Base-by-base conservation (phyloP, 441 rosid species). In the Erysimum cheiri region DNA sequence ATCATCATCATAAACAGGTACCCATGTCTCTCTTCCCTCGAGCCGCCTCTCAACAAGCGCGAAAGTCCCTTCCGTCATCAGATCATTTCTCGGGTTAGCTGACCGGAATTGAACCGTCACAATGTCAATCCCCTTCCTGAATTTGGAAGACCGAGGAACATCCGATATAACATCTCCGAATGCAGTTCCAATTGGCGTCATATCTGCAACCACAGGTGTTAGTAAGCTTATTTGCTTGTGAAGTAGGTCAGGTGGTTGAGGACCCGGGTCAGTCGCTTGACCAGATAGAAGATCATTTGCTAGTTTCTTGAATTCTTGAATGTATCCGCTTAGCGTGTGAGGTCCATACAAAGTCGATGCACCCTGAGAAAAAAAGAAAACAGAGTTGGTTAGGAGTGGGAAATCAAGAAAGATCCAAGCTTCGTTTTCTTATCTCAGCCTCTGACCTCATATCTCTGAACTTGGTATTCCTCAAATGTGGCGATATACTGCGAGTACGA, bases 271-370 rank as follows among this genome's bases (percentile, higher is more conserved):
- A 22, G 63, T 58, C 12, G 47, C 6, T 63, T 81, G 80, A 29
- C 86, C 84, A 4, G 88, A 44, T 57, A 78, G 22, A 94, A 84
- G 28, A 93, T 37, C 47, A 12, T 37, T 0, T 37, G 63, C 33
- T 58, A 58, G 92, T 78, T 88, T 91, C 80, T 76, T 81, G 82
- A 89, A 91, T 82, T 93, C 96, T 73, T 89, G 98, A 66, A 93
- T 88, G 75, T 91, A 89, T 48, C 90, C 96, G 56, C 78, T 81
- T 47, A 87, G 95, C 0, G 98, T 89, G 81, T 88, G 92, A 10
- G 96, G 97, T 71, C 97, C 96, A 71, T 57, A 93, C 47, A 93
- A 77, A 4, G 98, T 93, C 62, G 95, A 91, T 26, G 87, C 98
- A 60, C 98, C 98, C 97, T 88, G 83, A 53, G 49, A 64, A 77